Conservation (phyloP, 2,329 filamentous ascomycete genomes). For the Polytolypa hystricis region DNA sequence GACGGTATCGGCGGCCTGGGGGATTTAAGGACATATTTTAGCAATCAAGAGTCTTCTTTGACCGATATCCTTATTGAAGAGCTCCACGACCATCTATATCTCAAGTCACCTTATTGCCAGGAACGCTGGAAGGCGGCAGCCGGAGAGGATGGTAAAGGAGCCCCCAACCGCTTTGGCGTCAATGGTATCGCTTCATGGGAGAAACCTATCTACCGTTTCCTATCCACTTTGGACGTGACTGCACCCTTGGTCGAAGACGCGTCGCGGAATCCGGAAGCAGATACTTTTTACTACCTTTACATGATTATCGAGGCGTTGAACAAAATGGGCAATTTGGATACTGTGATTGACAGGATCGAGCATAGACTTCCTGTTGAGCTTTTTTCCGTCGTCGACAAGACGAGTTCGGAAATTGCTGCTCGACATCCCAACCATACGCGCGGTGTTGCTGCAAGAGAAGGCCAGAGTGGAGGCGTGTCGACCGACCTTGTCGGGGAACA, state of each 20-base stretch:
- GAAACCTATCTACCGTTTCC: constrained; percentile 44
- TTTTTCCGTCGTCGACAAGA: constrained; percentile 87
- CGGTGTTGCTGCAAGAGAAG: constrained; percentile 35
- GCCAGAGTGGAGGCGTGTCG: constrained; percentile 46
- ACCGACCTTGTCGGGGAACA: constrained; percentile 64
- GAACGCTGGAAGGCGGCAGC: constrained; percentile 78
- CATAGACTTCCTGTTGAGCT: constrained; percentile 88
- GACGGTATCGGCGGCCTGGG: constrained; percentile 81
- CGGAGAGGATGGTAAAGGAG: constrained; percentile 23
- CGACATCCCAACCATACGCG: constrained; percentile 74
- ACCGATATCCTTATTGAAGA: constrained; percentile 97
- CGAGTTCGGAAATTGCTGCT: constrained; percentile 85
- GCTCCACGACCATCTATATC: constrained; percentile 89
- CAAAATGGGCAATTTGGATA: constrained; percentile 74
- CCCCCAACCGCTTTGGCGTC: constrained; percentile 16
- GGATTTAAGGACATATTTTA: constrained; percentile 77
- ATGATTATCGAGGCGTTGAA: constrained; percentile 82
- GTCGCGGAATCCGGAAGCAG: constrained; percentile 83
- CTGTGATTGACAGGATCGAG: constrained; percentile 80
- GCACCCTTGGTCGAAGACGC: constrained; percentile 66
- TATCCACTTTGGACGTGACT: constrained; percentile 46
- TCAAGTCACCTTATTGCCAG: constrained; percentile 96
- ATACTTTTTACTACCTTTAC: constrained; percentile 88
- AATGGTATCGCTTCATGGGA: constrained; percentile 36
- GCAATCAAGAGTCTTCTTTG: constrained; percentile 82